Evolutionary conservation across 192 early-diverging fungal species (phyloP), one percentile per base, ranked within the genome.

Genomic region (Helicostylum pulchrum): DNA sequence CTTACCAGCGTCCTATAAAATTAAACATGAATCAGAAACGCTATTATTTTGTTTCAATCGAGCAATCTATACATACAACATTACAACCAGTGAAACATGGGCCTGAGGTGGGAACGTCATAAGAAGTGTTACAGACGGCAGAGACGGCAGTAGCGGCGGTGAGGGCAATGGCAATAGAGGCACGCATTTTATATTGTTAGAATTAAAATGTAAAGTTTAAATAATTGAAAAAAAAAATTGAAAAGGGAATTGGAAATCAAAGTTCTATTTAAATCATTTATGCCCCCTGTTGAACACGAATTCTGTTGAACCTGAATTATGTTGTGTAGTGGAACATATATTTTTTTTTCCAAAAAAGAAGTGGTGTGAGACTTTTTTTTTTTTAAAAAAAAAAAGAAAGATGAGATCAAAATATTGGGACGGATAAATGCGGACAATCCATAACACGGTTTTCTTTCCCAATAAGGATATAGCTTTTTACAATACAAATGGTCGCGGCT

Each of bases 71-170:
- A 50, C 58, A 60, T 76, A 74, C 76, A 42, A 32, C 8, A 36
- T 66, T 64, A 62, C 76, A 77, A 14, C 36, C 19, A 10, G 51
- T 32, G 19, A 74, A 65, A 44, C 76, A 77, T 5, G 46, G 0
- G 32, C 67, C 72, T 23, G 64, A 53, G 14, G 63, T n/a, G 19
- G 36, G 12, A 23, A 67, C 65, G 20, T 73, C 62, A 21, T 74
- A 77, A 17, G 49, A 23, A 43, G 72, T 54, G 47, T 67, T 67
- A 53, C 52, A 49, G 51, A 47, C 31, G 26, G 68, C 68, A 48
- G 68, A 44, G 19, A 65, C 55, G 49, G 61, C 51, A 73, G 56
- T 43, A 19, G 57, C 63, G 30, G 43, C 11, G 21, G 31, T 47
- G 50, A 55, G 39, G 20, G 62, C 20, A 46, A 59, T 63, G 46